Evolutionary conservation across 306 rosid genomes (phyloP), one percentile per base, ranked within the genome.

Genomic region (Trifolium dubium): DNA sequence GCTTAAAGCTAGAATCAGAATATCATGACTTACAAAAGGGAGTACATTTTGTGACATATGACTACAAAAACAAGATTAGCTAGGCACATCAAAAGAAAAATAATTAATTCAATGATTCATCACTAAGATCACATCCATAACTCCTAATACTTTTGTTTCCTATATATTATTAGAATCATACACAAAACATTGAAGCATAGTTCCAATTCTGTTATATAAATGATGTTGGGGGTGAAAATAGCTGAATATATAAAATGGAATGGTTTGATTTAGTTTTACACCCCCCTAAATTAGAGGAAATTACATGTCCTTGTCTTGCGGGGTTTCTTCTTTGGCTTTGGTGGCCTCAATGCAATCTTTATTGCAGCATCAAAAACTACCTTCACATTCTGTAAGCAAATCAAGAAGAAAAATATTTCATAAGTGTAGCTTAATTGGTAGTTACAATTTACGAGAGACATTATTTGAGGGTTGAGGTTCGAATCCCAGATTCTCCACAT

Each of bases 331-430:
- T 82, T 85, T 55, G 64, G 75, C 78, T 79, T 85, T 46, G 76
- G 71, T 67, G 88, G 88, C 83, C 84, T 79, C 80, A 85, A 40
- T 47, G 84, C 86, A 32, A 85, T 81, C 73, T 82, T 85, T 32
- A 85, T 85, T 67, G 88, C 88, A 67, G 80, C 77, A 82, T 85
- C 88, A 76, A 85, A 85, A 23, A 85, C 88, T 31, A 80, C 62
- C 76, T 85, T 85, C 82, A 85, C 88, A 76, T 85, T 85, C 88
- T 85, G 82, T 77, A 75, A 76, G 40, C 69, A 79, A 23, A 23
- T 0, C 23, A 23, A 23, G 1, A 23, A 23, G 23, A 23, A 23
- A 23, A 1, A 23, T 23, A 23, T 23, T 1, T 23, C 1, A 1
- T 23, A 23, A 23, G 23, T 23, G 23, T 23, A 23, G 23, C 1